Percentiles rank a stretch among this genome's conserved stretches.
Evolutionary conservation across 1,284 basidiomycete species (phyloP).

Genomic region (Moniliophthora roreri): DNA sequence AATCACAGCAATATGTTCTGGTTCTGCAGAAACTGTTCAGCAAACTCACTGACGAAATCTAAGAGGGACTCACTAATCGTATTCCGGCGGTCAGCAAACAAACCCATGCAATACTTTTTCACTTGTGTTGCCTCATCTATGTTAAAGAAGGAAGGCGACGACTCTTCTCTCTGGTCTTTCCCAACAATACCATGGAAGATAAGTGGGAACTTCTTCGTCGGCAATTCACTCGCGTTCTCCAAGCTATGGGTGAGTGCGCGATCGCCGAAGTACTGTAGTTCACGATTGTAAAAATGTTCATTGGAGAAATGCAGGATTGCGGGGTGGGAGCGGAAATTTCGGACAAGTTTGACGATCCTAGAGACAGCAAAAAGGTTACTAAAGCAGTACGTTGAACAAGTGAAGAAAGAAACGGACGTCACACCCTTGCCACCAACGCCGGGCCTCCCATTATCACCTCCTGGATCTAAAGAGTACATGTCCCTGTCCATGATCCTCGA

Average conservation of each 20-base stretch:
- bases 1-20: slow-evolving; percentile 41
- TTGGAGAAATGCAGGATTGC: slow-evolving; percentile 60
- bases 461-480: slow-evolving; percentile 36
- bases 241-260: slow-evolving; percentile 32
- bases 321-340: slow-evolving; percentile 59
- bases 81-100: slow-evolving; percentile 31
- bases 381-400: not conserved
- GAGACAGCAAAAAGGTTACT: not conserved
- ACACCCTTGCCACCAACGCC: slow-evolving; percentile 25
- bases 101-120: slow-evolving; percentile 34
- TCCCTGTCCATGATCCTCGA: slow-evolving; percentile 48
- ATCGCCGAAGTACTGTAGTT: slow-evolving; percentile 46
- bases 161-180: slow-evolving; percentile 39
- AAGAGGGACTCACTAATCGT: slow-evolving; percentile 4
- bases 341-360: slow-evolving; percentile 49
- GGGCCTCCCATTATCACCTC: slow-evolving; percentile 19
- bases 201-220: slow-evolving; percentile 37
- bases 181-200: slow-evolving; percentile 47
- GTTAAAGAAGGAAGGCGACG: slow-evolving; percentile 52
- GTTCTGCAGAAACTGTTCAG: slow-evolving; percentile 2
- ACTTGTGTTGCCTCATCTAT: slow-evolving; percentile 42
- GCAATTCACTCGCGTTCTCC: slow-evolving; percentile 6
- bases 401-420: slow-evolving; percentile 33
- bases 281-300: slow-evolving; percentile 51
- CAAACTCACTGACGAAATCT: not conserved